A percentile compares a stretch with the other conserved stretches of the same genome.
These are phyloP conservation scores for Letharia lupina DNA, from an alignment of 495 filamentous ascomycete genomes.

Conservation along the genomic window DNA sequence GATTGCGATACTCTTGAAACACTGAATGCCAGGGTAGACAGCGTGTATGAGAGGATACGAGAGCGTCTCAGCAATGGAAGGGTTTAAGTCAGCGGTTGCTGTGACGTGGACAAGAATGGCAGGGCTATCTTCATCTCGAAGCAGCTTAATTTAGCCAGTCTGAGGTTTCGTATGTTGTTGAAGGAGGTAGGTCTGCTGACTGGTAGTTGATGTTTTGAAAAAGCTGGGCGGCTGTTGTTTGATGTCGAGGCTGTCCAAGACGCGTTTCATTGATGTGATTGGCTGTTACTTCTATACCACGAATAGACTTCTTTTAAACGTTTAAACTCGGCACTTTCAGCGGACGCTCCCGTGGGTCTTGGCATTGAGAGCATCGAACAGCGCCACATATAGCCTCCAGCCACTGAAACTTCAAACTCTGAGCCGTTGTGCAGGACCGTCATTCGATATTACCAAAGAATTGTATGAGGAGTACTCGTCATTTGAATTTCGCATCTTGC, in stretches of 20 bases:
- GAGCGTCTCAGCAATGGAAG: conserved; percentile 14
- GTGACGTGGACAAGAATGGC: conserved; percentile 13
- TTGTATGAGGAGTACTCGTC: too few species aligned
- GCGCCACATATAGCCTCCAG: too few species aligned
- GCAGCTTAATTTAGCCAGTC: not conserved
- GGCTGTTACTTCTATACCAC: not conserved
- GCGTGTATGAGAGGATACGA: conserved; percentile 3
- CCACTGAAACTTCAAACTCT: too few species aligned
- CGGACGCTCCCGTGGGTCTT: too few species aligned
- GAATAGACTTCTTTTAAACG: not conserved
- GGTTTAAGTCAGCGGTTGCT: conserved; percentile 21
- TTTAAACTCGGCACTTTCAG: too few species aligned
- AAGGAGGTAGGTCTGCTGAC: not conserved
- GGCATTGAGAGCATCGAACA: too few species aligned
- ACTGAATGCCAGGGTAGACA: conserved; percentile 3
- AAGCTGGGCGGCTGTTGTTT: conserved; percentile 17
- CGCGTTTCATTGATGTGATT: conserved; percentile 11
- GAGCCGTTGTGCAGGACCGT: too few species aligned
- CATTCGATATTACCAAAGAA: too few species aligned
- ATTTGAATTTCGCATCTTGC: too few species aligned
- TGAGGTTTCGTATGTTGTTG: conserved; percentile 10
- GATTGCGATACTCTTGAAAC: conserved; percentile 17
- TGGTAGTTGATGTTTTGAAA: conserved; percentile 12
- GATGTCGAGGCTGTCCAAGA: conserved; percentile 1
- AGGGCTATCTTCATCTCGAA: conserved; percentile 3